Base-by-base conservation (phyloP, 139 green algal genomes). In the Diplosphaera chodatii region DNA sequence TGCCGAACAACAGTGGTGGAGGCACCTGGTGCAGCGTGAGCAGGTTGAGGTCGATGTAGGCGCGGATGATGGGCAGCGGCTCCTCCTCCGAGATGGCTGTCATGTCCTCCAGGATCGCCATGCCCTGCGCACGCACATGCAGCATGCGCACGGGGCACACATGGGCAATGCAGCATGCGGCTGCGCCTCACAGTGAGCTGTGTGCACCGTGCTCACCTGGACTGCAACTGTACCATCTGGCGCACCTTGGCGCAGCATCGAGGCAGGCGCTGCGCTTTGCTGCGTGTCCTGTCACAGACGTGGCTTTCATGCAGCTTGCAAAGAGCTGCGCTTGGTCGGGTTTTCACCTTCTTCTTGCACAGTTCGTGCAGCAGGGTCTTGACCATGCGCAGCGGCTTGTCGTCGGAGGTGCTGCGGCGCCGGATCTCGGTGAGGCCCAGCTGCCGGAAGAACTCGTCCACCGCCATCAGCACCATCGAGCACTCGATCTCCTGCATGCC, bases 331-430 rank as follows among this genome's bases (percentile, higher is more conserved):
- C n/a, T n/a, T n/a, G n/a, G n/a, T n/a, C n/a, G n/a, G n/a, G n/a
- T n/a, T n/a, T n/a, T n/a, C n/a, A 82, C 83, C 80, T 83, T 75
- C 66, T 86, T 73, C 70, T 90, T 91, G 80, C 87, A 93, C 28
- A 97, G 80, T 78, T 97, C 89, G 80, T 97, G 88, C 71, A 98
- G 83, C 32, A 98, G 81, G 23, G 94, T 98, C 83, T 97, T 97
- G 34, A 98, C 87, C 90, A 98, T 98, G 70, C 92, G 83, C 74
- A 99, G 83, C 16, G 92, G 90, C 84, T 97, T 96, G 87, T 99
- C 94, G 64, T 97, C 92, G 18, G 72, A 41, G 28, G 81, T 69
- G 22, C 86, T 87, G 31, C 92, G 78, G 41, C 80, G 78, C 55
- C 91, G 80, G 56, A 99, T 91, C 81, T 98, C 94, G 34, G 97